phyloP scores from a whole-genome alignment of 805 yeast species.

The Ogataea siamensis region DNA sequence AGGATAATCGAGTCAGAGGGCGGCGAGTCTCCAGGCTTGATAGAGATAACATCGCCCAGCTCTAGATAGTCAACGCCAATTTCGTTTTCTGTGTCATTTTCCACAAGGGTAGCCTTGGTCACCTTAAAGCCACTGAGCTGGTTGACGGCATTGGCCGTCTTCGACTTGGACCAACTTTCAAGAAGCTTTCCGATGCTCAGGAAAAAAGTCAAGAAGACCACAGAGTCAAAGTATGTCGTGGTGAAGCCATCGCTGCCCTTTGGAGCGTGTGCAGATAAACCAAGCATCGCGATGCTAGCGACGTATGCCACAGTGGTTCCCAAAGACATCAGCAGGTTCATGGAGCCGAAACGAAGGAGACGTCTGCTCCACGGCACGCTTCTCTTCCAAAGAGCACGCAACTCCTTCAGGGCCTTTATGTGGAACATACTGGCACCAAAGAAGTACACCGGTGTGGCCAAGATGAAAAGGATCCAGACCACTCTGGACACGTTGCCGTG shows the following conservation, averaged over 20 bases:
- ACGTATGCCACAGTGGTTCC: conserved; percentile 75
- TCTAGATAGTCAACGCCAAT: conserved; percentile 47
- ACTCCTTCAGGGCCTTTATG: conserved; percentile 58
- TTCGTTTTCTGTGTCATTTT: conserved; percentile 19
- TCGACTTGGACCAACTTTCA: conserved; percentile 63
- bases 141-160: conserved; percentile 64
- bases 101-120: conserved; percentile 44
- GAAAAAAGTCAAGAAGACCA: conserved; percentile 71
- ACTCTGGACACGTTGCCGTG: conserved; percentile 57
- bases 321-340: conserved; percentile 68
- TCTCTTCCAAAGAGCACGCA: conserved; percentile 54
- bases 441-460: conserved; percentile 72
- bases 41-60: conserved; percentile 47
- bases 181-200: conserved; percentile 66
- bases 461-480: conserved; percentile 62
- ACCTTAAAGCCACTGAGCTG: conserved; percentile 52
- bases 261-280: conserved; percentile 38
- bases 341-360: conserved; percentile 69
- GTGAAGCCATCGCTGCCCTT: conserved; percentile 41
- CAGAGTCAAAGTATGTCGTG: conserved; percentile 76
- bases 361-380: conserved; percentile 55
- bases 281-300: conserved; percentile 59
- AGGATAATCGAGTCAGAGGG: conserved; percentile 54
- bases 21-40: conserved; percentile 58
- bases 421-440: conserved; percentile 75